Percentiles rank a stretch among this genome's conserved stretches.
These are phyloP conservation scores for Glonium stellatum DNA, from an alignment of 495 filamentous ascomycete genomes.

Conservation along the genomic window DNA sequence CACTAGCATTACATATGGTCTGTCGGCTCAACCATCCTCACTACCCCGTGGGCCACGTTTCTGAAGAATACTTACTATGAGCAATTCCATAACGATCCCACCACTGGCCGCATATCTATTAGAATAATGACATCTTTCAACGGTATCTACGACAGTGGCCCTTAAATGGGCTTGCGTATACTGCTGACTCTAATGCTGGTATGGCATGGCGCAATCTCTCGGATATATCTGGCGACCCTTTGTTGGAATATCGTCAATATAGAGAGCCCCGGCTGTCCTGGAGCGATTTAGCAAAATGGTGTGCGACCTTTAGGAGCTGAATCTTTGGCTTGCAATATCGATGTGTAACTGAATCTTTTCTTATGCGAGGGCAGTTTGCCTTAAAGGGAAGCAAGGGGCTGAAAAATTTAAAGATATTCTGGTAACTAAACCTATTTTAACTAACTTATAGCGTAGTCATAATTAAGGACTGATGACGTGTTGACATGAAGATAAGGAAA, in stretches of 20 bases:
- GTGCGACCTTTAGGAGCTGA: background rate
- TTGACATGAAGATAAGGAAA: too few species aligned
- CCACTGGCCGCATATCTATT: constrained; percentile 1
- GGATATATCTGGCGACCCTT: background rate
- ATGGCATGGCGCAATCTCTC: constrained; percentile 9
- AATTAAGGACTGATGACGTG: too few species aligned
- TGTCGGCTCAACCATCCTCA: background rate
- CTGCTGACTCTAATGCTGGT: background rate
- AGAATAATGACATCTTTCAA: background rate
- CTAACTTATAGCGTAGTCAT: too few species aligned
- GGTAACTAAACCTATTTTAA: too few species aligned
- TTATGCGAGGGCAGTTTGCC: background rate
- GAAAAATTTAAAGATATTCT: too few species aligned
- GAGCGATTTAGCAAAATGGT: background rate
- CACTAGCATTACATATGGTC: background rate
- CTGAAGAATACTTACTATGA: background rate
- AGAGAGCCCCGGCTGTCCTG: background rate
- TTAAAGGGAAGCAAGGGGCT: too few species aligned
- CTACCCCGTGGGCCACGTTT: background rate
- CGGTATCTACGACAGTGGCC: background rate
- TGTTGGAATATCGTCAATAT: background rate
- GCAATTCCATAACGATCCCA: background rate
- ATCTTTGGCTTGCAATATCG: background rate
- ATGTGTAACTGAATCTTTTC: background rate
- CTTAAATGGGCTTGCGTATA: background rate